Percentiles rank a stretch among this genome's conserved stretches.
Evolutionary conservation across 169 alveolate genomes (phyloP).

Genomic region (Fabrea salina): DNA sequence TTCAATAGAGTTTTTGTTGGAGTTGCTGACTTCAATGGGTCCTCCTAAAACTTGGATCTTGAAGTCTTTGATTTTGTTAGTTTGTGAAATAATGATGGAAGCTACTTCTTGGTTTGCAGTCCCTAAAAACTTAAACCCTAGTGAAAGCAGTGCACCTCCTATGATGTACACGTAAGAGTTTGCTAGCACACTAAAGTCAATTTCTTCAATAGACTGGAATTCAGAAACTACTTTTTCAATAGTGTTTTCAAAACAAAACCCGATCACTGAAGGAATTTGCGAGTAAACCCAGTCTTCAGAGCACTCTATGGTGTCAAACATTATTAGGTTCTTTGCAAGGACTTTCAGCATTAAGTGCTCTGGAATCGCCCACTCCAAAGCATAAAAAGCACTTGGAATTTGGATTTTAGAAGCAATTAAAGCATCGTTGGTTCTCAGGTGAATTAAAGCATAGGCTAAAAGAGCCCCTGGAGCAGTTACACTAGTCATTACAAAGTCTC

Average conservation of each 20-base stretch:
- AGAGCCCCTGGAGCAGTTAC: constrained; percentile 83
- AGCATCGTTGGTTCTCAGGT: constrained; percentile 68
- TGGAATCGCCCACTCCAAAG: constrained; percentile 79
- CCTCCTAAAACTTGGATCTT: constrained; percentile 39
- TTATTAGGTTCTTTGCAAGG: constrained; percentile 72
- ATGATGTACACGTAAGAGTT: constrained; percentile 67
- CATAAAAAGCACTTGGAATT: constrained; percentile 76
- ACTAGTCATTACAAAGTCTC: constrained; percentile 75
- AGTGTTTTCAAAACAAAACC: constrained; percentile 64
- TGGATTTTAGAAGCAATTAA: constrained; percentile 66
- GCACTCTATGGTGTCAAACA: constrained; percentile 76
- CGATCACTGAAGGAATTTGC: constrained; percentile 76
- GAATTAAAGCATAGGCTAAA: constrained; percentile 75
- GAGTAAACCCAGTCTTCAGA: constrained; percentile 60
- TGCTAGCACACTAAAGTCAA: constrained; percentile 77
- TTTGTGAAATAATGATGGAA: background rate
- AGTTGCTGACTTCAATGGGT: constrained; percentile 32
- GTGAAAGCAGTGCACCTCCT: constrained; percentile 80
- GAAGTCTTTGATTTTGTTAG: constrained; percentile 35
- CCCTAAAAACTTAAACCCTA: constrained; percentile 85
- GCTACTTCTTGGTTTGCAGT: constrained; percentile 69
- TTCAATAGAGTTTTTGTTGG: constrained; percentile 73
- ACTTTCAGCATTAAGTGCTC: constrained; percentile 65
- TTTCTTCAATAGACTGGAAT: constrained; percentile 65
- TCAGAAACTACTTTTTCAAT: constrained; percentile 57